Conservation (phyloP, 2,329 filamentous ascomycete genomes). For the Colletotrichum magnum region DNA sequence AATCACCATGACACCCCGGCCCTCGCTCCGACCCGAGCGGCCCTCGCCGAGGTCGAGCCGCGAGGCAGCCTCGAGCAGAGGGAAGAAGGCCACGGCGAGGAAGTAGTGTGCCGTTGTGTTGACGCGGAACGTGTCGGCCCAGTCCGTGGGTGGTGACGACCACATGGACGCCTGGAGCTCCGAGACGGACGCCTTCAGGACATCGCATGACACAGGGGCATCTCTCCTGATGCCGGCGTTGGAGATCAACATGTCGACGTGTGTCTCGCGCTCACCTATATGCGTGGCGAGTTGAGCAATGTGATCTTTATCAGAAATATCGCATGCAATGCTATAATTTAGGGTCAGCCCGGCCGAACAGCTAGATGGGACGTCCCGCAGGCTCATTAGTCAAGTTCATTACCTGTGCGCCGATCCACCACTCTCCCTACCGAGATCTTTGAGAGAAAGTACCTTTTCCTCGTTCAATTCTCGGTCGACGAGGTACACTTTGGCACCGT, state of each 20-base stretch:
- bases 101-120: constrained; percentile 67
- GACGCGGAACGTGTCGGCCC: constrained; percentile 61
- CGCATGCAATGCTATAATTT: background rate
- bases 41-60: constrained; percentile 47
- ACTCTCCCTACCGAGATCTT: constrained; percentile 6
- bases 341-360: too few species aligned
- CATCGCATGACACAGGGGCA: constrained; percentile 58
- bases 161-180: constrained; percentile 63
- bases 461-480: background rate
- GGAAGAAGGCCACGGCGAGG: constrained; percentile 60
- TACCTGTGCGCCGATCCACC: background rate
- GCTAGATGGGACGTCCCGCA: too few species aligned
- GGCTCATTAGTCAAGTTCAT: too few species aligned
- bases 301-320: background rate
- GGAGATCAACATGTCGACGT: constrained; percentile 3
- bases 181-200: constrained; percentile 55
- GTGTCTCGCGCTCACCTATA: background rate
- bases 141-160: constrained; percentile 58
- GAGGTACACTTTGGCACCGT: constrained; percentile 16
- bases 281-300: background rate
- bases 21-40: constrained; percentile 48
- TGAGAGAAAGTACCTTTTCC: constrained; percentile 1
- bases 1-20: constrained; percentile 61
- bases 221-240: constrained; percentile 17
- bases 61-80: constrained; percentile 58